Conservation (phyloP, 2,329 filamentous ascomycete species). For the Teratosphaeria pseudoeucalypti region DNA sequence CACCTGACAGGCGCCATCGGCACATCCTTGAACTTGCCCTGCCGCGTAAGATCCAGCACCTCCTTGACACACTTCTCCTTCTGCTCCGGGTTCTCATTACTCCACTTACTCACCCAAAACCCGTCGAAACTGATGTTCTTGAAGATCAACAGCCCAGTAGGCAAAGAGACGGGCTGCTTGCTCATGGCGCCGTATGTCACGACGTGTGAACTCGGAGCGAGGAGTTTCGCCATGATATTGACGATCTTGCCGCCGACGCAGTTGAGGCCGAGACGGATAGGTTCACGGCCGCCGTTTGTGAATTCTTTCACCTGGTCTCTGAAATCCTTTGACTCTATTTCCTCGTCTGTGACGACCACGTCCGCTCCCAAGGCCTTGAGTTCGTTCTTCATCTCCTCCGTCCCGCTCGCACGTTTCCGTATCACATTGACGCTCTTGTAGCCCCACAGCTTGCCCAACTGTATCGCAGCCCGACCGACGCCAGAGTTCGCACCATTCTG, state of each 20-base stretch:
- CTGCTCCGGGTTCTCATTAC: constrained; percentile 58
- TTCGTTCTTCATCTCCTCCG: constrained; percentile 52
- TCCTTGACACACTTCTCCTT: constrained; percentile 77
- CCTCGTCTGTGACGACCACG: constrained; percentile 51
- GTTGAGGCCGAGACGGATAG: constrained; percentile 72
- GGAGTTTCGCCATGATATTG: constrained; percentile 62
- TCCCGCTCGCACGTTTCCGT: constrained; percentile 60
- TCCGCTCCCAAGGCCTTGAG: constrained; percentile 52
- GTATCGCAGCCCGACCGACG: constrained; percentile 83
- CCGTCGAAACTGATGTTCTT: constrained; percentile 81
- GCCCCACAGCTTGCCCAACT: constrained; percentile 77
- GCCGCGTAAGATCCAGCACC: constrained; percentile 63
- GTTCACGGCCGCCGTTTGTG: constrained; percentile 61
- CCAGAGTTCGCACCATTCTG: constrained; percentile 96
- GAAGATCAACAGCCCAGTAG: constrained; percentile 83
- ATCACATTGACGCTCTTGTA: constrained; percentile 85
- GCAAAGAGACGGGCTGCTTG: constrained; percentile 70
- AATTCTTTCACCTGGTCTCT: constrained; percentile 50
- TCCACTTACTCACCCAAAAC: constrained; percentile 93
- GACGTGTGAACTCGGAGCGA: constrained; percentile 58
- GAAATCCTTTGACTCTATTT: constrained; percentile 54
- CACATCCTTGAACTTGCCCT: constrained; percentile 69
- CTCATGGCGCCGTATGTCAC: constrained; percentile 97
- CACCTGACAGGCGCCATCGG: constrained; percentile 76
- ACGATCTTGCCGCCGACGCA: constrained; percentile 87